Percentiles rank a stretch among this genome's conserved stretches.
Conservation (phyloP, 768 basidiomycete genomes). For the Leucosporidium yakuticum region DNA sequence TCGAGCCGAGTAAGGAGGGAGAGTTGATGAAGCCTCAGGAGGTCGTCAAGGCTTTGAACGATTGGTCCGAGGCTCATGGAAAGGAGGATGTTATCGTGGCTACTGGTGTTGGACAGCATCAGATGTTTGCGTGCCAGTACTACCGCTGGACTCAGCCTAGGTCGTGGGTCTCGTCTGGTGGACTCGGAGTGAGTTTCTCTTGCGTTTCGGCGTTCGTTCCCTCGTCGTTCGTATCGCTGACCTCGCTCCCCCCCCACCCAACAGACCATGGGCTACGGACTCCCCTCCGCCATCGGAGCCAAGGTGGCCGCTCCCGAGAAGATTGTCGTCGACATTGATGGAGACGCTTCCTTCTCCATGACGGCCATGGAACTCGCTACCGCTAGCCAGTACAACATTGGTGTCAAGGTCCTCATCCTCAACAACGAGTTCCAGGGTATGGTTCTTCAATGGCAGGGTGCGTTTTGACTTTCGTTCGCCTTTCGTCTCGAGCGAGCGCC, state of each 20-base stretch:
- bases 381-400: slow-evolving; percentile 81
- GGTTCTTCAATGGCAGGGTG: slow-evolving; percentile 99
- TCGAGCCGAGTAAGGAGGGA: slow-evolving; percentile 57
- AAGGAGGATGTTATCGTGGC: slow-evolving; percentile 83
- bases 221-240: slow-evolving; percentile 2
- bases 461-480: slow-evolving; percentile 30
- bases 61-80: slow-evolving; percentile 56
- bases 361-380: slow-evolving; percentile 98
- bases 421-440: slow-evolving; percentile 58
- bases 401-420: slow-evolving; percentile 63
- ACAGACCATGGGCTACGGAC: slow-evolving; percentile 98
- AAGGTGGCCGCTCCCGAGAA: slow-evolving; percentile 94
- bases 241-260: neutral
- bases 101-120: slow-evolving; percentile 97
- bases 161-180: slow-evolving; percentile 78
- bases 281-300: slow-evolving; percentile 89
- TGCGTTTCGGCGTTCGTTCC: neutral
- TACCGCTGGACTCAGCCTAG: slow-evolving; percentile 85
- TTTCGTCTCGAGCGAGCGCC: neutral
- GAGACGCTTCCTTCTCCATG: slow-evolving; percentile 98
- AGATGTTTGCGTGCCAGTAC: slow-evolving; percentile 98
- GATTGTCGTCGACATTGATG: slow-evolving; percentile 91
- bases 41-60: slow-evolving; percentile 88
- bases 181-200: slow-evolving; percentile 69
- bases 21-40: slow-evolving; percentile 90